Percentiles rank a stretch among this genome's conserved stretches.
These are phyloP conservation scores for Lunularia cruciata DNA, from an alignment of 225 moss, liverwort and hornwort species.

Conservation along the genomic window DNA sequence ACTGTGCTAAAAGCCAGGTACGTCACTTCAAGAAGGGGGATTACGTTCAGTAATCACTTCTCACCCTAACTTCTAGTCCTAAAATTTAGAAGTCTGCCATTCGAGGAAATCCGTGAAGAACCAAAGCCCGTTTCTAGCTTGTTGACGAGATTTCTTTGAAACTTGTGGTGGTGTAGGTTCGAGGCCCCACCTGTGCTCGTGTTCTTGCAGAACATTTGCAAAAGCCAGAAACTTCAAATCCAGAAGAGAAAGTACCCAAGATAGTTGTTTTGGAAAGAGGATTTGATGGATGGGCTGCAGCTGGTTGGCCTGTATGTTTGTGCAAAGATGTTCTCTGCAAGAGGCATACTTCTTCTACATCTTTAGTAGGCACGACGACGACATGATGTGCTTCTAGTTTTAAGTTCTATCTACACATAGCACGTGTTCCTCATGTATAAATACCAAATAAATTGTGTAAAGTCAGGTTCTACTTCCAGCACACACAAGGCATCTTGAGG, in stretches of 20 bases:
- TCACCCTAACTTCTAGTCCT: no score
- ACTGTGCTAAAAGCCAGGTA: conserved; percentile 86
- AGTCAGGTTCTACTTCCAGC: background rate
- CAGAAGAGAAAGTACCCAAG: conserved; percentile 51
- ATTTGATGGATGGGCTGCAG: conserved; percentile 79
- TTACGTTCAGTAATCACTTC: no score
- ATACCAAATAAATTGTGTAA: background rate
- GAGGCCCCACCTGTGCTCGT: conserved; percentile 81
- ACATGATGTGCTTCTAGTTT: no score
- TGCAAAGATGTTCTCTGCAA: conserved; percentile 54
- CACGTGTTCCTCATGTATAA: no score
- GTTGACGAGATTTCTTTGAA: background rate
- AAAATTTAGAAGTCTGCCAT: no score
- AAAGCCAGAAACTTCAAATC: conserved; percentile 37
- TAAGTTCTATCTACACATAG: background rate
- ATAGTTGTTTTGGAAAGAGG: conserved; percentile 69
- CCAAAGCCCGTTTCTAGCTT: no score
- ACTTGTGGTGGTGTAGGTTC: conserved; percentile 48
- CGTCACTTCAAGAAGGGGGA: no score
- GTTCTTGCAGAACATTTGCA: conserved; percentile 57
- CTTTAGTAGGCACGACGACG: no score
- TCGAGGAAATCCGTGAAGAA: no score
- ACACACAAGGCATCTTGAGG: no score
- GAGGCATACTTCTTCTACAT: conserved; percentile 6
- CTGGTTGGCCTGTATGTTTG: conserved; percentile 71